Conservation (phyloP, 805 yeast genomes). For the Candida ficus region DNA sequence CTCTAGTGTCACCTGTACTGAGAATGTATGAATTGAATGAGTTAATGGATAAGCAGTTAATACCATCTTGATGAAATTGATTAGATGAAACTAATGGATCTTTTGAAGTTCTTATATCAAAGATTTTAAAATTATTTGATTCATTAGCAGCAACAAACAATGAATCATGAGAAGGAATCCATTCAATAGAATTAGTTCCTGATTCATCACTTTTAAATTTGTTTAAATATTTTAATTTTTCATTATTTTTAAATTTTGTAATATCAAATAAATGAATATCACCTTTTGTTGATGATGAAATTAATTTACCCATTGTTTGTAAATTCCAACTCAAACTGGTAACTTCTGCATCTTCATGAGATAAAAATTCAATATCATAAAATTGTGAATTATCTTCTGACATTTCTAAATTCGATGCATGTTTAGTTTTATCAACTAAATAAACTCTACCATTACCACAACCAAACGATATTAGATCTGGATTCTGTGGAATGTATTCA, state of each 20-base stretch:
- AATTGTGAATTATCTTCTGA: constrained; percentile 28
- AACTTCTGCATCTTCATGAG: constrained; percentile 33
- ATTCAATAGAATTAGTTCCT: constrained; percentile 70
- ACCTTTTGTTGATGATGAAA: constrained; percentile 63
- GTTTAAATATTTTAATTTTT: constrained; percentile 3
- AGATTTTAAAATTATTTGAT: constrained; percentile 36
- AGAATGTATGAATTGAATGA: constrained; percentile 48
- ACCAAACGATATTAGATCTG: constrained; percentile 71
- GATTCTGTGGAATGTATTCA: constrained; percentile 78
- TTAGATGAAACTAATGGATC: constrained; percentile 7
- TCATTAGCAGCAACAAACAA: constrained; percentile 69
- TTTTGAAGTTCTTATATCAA: constrained; percentile 43
- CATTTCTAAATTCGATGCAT: constrained; percentile 44
- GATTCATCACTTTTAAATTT: constrained; percentile 29
- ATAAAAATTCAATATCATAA: constrained; percentile 47
- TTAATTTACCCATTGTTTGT: constrained; percentile 38
- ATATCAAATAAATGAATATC: constrained; percentile 65
- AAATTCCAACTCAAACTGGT: constrained; percentile 74
- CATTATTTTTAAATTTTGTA: constrained; percentile 25
- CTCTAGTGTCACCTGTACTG: constrained; percentile 65
- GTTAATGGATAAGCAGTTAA: constrained; percentile 59
- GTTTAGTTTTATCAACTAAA: constrained; percentile 81
- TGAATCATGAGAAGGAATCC: constrained; percentile 59
- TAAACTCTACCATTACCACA: constrained; percentile 61
- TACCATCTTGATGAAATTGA: constrained; percentile 27